phyloP scores from a whole-genome alignment of 2,329 filamentous ascomycete genomes.

The Thermomyces lanuginosus region DNA sequence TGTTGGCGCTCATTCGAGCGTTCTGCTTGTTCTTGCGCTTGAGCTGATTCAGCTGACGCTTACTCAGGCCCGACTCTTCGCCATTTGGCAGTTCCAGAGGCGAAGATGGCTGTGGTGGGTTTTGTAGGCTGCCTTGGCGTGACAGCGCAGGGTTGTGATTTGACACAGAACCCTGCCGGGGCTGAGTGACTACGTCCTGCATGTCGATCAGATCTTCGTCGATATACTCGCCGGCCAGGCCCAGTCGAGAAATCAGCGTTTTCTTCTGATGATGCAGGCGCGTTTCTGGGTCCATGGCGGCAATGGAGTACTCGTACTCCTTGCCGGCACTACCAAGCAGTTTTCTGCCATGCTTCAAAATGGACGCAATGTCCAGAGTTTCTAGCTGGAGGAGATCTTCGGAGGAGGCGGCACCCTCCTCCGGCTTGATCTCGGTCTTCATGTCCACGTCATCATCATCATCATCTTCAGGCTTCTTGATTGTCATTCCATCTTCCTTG shows the following conservation, averaged over 20 bases:
- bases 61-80: slow-evolving; percentile 64
- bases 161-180: slow-evolving; percentile 25
- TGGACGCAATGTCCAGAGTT: slow-evolving; percentile 57
- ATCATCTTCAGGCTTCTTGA: slow-evolving; percentile 37
- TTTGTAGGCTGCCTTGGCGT: slow-evolving; percentile 30
- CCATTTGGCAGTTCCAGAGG: slow-evolving; percentile 34
- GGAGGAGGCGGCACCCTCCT: slow-evolving; percentile 18
- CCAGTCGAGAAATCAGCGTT: slow-evolving; percentile 64
- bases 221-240: slow-evolving; percentile 66
- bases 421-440: slow-evolving; percentile 16
- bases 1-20: slow-evolving; percentile 74
- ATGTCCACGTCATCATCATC: slow-evolving; percentile 25
- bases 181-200: slow-evolving; percentile 37
- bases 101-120: slow-evolving; percentile 24
- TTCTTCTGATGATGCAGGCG: slow-evolving; percentile 80
- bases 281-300: slow-evolving; percentile 62
- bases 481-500: slow-evolving; percentile 42
- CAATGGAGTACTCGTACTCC: slow-evolving; percentile 70
- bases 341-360: slow-evolving; percentile 70
- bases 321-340: slow-evolving; percentile 66
- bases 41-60: slow-evolving; percentile 81
- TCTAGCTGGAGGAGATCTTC: slow-evolving; percentile 56
- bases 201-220: slow-evolving; percentile 67
- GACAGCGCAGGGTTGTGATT: slow-evolving; percentile 33
- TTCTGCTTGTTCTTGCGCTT: slow-evolving; percentile 89